Conservation (phyloP, 2,329 filamentous ascomycete genomes). For the Lasiodiplodia sp. region DNA sequence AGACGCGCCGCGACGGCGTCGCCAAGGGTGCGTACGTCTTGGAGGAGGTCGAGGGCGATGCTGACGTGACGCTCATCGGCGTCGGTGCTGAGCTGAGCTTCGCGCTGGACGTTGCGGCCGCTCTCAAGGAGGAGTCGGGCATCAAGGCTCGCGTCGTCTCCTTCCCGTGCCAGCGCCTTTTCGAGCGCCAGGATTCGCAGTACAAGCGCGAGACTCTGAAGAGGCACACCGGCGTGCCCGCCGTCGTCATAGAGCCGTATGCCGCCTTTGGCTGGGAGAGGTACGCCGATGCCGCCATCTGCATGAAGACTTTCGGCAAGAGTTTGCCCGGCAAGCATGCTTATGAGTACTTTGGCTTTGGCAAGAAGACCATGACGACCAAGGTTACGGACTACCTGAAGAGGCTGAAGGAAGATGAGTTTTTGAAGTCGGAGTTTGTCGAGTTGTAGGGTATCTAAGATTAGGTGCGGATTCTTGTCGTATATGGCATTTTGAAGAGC, state of each 20-base stretch:
- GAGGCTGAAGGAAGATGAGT: slow-evolving; percentile 44
- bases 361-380: slow-evolving; percentile 52
- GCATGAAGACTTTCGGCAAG: slow-evolving; percentile 64
- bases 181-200: slow-evolving; percentile 54
- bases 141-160: slow-evolving; percentile 56
- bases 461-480: too few relatives aligned
- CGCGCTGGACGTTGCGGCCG: slow-evolving; percentile 52
- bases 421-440: slow-evolving; percentile 41
- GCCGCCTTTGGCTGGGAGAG: slow-evolving; percentile 66
- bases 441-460: slow-evolving; percentile 36
- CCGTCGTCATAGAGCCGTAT: slow-evolving; percentile 68
- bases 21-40: slow-evolving; percentile 58
- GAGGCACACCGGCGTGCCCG: slow-evolving; percentile 52
- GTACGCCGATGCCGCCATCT: slow-evolving; percentile 64
- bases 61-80: slow-evolving; percentile 59
- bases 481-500: too few relatives aligned
- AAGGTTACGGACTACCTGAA: slow-evolving; percentile 49
- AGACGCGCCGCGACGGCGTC: slow-evolving; percentile 52
- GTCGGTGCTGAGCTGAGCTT: slow-evolving; percentile 60
- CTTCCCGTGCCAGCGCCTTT: slow-evolving; percentile 60
- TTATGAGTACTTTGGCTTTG: slow-evolving; percentile 65
- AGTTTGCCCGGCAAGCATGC: slow-evolving; percentile 62
- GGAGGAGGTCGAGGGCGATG: slow-evolving; percentile 49
- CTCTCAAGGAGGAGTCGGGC: slow-evolving; percentile 46
- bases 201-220: slow-evolving; percentile 58